Evolutionary conservation across 192 early-diverging fungal species (phyloP).

Genomic region (Entophlyctis luteolus): DNA sequence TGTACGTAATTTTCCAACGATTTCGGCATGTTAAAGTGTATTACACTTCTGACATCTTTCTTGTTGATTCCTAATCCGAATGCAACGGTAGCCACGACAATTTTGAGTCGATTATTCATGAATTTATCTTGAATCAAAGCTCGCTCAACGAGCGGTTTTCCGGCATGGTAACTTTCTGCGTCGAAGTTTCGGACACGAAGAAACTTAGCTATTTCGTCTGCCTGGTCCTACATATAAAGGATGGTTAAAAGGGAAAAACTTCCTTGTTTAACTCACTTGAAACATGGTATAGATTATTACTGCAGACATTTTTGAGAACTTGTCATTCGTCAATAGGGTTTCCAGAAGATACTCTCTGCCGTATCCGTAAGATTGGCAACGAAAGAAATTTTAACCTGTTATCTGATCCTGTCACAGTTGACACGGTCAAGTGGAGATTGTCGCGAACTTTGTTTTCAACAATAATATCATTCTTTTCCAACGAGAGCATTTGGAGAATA

Average conservation of each 20-base stretch:
- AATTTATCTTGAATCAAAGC: slow-evolving; percentile 64
- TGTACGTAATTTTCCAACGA: slow-evolving; percentile 84
- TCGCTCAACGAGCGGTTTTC: slow-evolving; percentile 58
- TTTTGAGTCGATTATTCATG: slow-evolving; percentile 53
- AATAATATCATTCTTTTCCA: slow-evolving; percentile 53
- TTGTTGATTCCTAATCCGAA: slow-evolving; percentile 97
- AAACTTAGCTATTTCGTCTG: slow-evolving; percentile 65
- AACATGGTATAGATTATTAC: slow-evolving; percentile 67
- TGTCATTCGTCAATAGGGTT: slow-evolving; percentile 46
- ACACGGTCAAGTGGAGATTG: slow-evolving; percentile 62
- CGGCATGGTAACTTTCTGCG: slow-evolving; percentile 77
- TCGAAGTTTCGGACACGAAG: slow-evolving; percentile 60
- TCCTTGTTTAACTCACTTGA: slow-evolving; percentile 33
- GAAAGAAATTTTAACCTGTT: not conserved
- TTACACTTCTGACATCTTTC: slow-evolving; percentile 80
- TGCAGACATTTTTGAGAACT: slow-evolving; percentile 50
- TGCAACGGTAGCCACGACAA: slow-evolving; percentile 87
- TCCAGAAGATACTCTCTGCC: slow-evolving; percentile 54
- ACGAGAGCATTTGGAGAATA: slow-evolving; percentile 59
- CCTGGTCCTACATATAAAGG: slow-evolving; percentile 53
- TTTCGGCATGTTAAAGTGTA: slow-evolving; percentile 80
- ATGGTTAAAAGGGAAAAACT: not conserved
- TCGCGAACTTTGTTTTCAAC: slow-evolving; percentile 48
- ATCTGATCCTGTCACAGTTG: slow-evolving; percentile 33
- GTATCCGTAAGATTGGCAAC: not conserved